These are phyloP conservation scores for Fusarium sp. DNA, from an alignment of 2,329 filamentous ascomycete species.

Conservation along the genomic window DNA sequence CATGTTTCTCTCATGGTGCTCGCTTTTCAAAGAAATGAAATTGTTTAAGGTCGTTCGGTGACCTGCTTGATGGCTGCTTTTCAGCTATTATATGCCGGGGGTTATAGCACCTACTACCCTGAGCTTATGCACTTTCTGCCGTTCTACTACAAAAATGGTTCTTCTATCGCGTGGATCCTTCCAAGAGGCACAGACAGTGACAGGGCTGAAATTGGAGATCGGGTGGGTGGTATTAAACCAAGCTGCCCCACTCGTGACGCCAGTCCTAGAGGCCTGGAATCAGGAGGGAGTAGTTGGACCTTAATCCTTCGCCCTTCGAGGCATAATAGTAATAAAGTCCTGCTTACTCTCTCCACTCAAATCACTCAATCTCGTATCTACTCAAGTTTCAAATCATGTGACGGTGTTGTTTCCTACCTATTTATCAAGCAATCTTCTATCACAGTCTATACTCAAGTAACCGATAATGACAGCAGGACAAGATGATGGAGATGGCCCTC, in stretches of 20 bases:
- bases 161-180: slow-evolving; percentile 4
- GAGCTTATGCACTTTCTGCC: neutral
- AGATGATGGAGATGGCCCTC: slow-evolving; percentile 16
- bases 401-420: neutral
- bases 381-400: neutral
- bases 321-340: neutral
- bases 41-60: neutral
- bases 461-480: slow-evolving; percentile 23
- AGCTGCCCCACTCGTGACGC: slow-evolving; percentile 16
- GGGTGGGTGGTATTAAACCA: slow-evolving; percentile 8
- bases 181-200: slow-evolving; percentile 16
- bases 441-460: neutral
- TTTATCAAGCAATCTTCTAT: too few relatives aligned
- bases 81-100: neutral
- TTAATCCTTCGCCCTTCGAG: neutral
- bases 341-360: neutral
- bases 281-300: neutral
- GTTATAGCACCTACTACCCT: neutral
- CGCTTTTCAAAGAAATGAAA: neutral
- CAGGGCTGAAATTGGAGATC: slow-evolving; percentile 34
- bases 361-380: neutral
- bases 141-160: neutral
- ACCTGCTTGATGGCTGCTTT: too few relatives aligned
- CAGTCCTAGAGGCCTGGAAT: slow-evolving; percentile 14
- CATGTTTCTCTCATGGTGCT: neutral